Conservation (phyloP, 202 grass and related monocot species). For the Schoenoplectus tabernaemontani region DNA sequence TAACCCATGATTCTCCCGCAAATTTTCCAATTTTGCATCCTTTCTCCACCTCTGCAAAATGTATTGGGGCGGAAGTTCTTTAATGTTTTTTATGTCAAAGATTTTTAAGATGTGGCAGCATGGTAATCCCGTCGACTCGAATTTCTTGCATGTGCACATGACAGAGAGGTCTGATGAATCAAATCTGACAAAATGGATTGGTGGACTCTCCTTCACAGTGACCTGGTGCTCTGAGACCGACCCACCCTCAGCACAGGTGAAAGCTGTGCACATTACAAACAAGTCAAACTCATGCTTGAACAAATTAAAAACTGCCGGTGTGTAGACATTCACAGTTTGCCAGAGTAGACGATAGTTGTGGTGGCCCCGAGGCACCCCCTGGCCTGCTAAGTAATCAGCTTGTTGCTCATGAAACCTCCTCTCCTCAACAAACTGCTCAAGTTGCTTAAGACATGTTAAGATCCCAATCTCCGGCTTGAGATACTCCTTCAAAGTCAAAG, state of each 20-base stretch:
- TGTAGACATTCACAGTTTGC: conserved; percentile 74
- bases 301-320: conserved; percentile 62
- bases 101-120: conserved; percentile 78
- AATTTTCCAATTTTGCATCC: conserved; percentile 60
- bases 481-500: conserved; percentile 41
- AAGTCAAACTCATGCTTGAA: conserved; percentile 71
- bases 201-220: conserved; percentile 51
- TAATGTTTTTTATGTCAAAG: conserved; percentile 72
- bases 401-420: conserved; percentile 61
- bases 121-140: conserved; percentile 54
- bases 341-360: conserved; percentile 47
- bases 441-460: conserved; percentile 45
- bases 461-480: conserved; percentile 54
- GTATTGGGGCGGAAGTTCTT: conserved; percentile 77
- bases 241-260: conserved; percentile 52
- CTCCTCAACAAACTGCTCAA: conserved; percentile 62
- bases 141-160: conserved; percentile 80
- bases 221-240: conserved; percentile 62
- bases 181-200: conserved; percentile 59
- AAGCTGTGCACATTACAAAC: conserved; percentile 45
- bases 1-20: conserved; percentile 43
- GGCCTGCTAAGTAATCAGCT: conserved; percentile 62
- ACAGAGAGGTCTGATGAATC: conserved; percentile 51
- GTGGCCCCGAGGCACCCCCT: conserved; percentile 45
- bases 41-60: conserved; percentile 84